These are phyloP conservation scores for Jatropha curcas DNA, from an alignment of 345 rosid species.

Conservation along the genomic window DNA sequence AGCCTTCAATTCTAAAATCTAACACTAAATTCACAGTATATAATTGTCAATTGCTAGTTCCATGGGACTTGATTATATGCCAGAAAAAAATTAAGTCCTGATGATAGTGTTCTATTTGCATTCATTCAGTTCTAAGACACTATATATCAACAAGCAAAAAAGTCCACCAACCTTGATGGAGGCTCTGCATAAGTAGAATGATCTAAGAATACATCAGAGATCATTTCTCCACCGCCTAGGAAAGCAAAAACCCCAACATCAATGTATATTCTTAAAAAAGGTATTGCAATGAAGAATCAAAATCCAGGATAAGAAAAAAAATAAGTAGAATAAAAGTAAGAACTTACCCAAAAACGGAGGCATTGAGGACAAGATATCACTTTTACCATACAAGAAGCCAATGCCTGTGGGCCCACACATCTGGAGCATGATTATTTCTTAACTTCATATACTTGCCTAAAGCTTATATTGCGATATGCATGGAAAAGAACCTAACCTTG, in stretches of 20 bases:
- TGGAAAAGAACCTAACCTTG: conserved; percentile 63
- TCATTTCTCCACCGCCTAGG: conserved; percentile 97
- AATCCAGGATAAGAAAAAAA: background rate
- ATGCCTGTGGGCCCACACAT: conserved; percentile 99
- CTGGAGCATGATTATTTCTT: conserved; percentile 89
- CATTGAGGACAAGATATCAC: conserved; percentile 65
- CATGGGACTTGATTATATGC: no score
- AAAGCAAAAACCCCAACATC: conserved; percentile 13
- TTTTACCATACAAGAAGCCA: conserved; percentile 90
- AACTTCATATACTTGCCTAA: conserved; percentile 41
- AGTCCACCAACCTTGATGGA: conserved; percentile 74
- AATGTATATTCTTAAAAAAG: conserved; percentile 6
- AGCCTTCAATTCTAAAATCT: background rate
- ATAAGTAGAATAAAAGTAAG: background rate
- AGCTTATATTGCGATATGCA: conserved; percentile 14
- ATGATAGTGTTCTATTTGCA: background rate
- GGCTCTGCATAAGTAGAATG: conserved; percentile 96
- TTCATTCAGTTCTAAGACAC: background rate
- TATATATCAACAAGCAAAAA: background rate
- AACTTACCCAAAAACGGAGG: conserved; percentile 95
- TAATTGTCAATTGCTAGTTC: background rate
- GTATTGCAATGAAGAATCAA: background rate
- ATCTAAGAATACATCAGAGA: conserved; percentile 86
- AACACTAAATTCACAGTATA: background rate
- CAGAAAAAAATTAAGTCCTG: background rate